Base-by-base conservation (phyloP, 352 stramenopile genomes). In the Phytophthora ramorum region DNA sequence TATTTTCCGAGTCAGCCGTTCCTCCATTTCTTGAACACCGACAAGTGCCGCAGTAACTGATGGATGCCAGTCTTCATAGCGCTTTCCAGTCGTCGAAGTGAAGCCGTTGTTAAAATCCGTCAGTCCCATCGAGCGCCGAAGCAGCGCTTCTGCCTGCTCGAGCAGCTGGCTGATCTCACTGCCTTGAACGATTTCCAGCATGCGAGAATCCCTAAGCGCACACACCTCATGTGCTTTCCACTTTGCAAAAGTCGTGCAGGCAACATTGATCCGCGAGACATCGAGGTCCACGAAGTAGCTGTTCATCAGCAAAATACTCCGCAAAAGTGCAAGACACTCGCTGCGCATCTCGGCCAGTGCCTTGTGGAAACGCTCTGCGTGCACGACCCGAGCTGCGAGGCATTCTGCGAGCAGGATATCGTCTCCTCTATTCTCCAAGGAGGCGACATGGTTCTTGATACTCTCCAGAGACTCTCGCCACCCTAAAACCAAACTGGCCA, bases 271-370 rank as follows among this genome's bases (percentile, higher is more conserved):
- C 4, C 79, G 71, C 9, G 52, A 28, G 3, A 84, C 78, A 35
- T 92, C 82, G 7, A 87, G 55, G n/a, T 85, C 74, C 9, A 88
- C 49, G 32, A 91, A 92, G 30, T 79, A 78, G 30, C 64, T 75
- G 61, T 89, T 85, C 52, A 85, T 81, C n/a, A 87, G 40, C 20
- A 81, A 58, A 38, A 91, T 83, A 26, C 63, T 70, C 7, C 69
- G 69, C 12, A 80, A 48, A 0, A 92, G 54, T 1, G 69, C 45
- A 17, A 90, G 19, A 40, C 80, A 88, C n/a, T 88, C 74, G 14
- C 63, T 75, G 3, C 71, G 69, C 26, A 75, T 69, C 2, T 78
- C 58, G 1, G 66, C 72, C 46, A 91, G 53, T 1, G 65, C 56
- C 34, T 90, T 75, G 34, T 87, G 79, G 7, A 86, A 73, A 4